Conservation (phyloP, 208 protist genomes). For the Phytomonas sp. region DNA sequence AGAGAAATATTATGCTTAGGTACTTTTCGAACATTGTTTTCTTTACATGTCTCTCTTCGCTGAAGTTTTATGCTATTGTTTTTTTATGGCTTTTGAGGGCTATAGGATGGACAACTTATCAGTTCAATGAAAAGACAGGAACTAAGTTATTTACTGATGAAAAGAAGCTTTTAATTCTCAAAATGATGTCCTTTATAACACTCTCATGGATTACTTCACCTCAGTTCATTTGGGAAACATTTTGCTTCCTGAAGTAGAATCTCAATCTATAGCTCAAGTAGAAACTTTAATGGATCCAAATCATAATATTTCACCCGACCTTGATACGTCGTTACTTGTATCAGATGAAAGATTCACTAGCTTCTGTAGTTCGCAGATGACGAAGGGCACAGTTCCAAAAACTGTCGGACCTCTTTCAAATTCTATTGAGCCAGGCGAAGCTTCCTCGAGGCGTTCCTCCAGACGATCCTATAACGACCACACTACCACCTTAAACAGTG, state of each 20-base stretch:
- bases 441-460: neutral
- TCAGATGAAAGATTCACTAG: neutral
- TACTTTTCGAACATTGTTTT: neutral
- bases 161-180: neutral
- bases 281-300: neutral
- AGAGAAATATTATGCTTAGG: slow-evolving; percentile 1
- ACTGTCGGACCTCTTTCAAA: neutral
- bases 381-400: neutral
- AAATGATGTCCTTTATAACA: neutral
- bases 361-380: neutral
- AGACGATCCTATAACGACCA: neutral
- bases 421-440: neutral
- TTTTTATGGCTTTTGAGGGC: neutral
- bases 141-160: neutral
- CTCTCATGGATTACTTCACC: neutral
- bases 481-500: neutral
- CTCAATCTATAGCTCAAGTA: neutral
- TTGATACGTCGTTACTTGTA: neutral
- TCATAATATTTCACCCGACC: neutral
- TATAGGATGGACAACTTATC: neutral
- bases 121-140: neutral
- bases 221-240: neutral
- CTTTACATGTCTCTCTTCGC: neutral
- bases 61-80: neutral
- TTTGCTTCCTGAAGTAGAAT: neutral